Percentiles rank a stretch among this genome's conserved stretches.
Conservation (phyloP, 108 stramenopile genomes). For the Cylindrotheca closterium region DNA sequence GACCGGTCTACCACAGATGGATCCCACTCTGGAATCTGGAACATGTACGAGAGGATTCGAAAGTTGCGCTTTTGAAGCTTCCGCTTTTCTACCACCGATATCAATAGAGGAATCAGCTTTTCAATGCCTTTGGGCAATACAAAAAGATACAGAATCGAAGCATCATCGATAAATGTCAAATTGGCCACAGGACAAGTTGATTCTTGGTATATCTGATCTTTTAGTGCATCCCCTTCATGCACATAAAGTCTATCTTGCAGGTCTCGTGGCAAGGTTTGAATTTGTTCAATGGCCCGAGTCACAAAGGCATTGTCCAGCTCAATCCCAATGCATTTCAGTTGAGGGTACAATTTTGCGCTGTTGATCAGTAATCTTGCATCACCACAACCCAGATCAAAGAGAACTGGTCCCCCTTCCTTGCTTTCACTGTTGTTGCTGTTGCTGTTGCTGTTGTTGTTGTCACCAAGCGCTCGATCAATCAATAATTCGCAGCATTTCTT, state of each 20-base stretch:
- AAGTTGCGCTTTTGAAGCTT: constrained; percentile 29
- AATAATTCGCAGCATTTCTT: constrained; percentile 47
- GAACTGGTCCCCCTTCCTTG: constrained; percentile 43
- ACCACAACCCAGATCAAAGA: constrained; percentile 89
- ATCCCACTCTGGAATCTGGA: constrained; percentile 66
- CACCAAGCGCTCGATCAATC: not conserved
- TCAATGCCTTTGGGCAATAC: constrained; percentile 77
- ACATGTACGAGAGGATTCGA: constrained; percentile 71
- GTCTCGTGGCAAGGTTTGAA: constrained; percentile 10
- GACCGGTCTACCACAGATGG: constrained; percentile 47
- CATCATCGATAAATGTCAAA: constrained; percentile 58
- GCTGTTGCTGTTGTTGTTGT: too few species aligned
- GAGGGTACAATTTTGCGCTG: constrained; percentile 40
- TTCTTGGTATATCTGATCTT: constrained; percentile 1
- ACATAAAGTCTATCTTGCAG: constrained; percentile 44
- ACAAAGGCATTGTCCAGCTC: constrained; percentile 64
- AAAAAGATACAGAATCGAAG: constrained; percentile 84
- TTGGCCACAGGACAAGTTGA: constrained; percentile 2
- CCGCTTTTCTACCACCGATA: constrained; percentile 40
- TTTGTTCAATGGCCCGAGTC: constrained; percentile 28
- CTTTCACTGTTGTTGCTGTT: too few species aligned
- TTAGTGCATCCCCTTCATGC: constrained; percentile 55
- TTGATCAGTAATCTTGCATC: constrained; percentile 72
- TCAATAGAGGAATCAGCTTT: constrained; percentile 55
- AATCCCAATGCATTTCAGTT: constrained; percentile 70